Conservation (phyloP, 257 asterid species). For the Pogostemon cablin region DNA sequence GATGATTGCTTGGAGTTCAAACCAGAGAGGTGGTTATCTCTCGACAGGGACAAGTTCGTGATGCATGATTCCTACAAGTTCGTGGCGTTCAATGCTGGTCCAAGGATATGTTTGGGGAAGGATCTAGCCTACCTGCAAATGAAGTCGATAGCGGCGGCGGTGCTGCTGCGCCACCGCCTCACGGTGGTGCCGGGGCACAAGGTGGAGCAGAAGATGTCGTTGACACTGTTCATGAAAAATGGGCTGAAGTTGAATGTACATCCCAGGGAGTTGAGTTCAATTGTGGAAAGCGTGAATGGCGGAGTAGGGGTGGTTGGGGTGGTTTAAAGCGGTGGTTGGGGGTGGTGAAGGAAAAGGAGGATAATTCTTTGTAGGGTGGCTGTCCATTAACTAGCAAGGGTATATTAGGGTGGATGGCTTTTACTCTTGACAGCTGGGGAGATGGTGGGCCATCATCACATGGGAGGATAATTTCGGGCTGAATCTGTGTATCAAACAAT, state of each 20-base stretch:
- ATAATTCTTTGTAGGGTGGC: conserved; percentile 42
- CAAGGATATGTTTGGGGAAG: conserved; percentile 82
- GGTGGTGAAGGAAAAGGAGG: not conserved
- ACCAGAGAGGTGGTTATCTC: conserved; percentile 83
- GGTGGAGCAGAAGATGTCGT: conserved; percentile 92
- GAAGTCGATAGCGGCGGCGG: conserved; percentile 90
- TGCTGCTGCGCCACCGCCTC: conserved; percentile 76
- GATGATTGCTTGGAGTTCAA: conserved; percentile 76
- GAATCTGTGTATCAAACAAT: conserved; percentile 24
- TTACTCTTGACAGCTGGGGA: conserved; percentile 22
- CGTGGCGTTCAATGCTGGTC: conserved; percentile 93
- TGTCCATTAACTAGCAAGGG: conserved; percentile 31
- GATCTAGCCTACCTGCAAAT: conserved; percentile 85
- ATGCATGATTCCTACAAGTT: conserved; percentile 76
- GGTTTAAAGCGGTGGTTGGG: conserved; percentile 52
- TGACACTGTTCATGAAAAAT: conserved; percentile 82
- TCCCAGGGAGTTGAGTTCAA: conserved; percentile 50
- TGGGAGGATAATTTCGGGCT: conserved; percentile 33
- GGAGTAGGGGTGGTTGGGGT: conserved; percentile 46
- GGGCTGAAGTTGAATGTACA: conserved; percentile 68
- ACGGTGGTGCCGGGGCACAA: conserved; percentile 53
- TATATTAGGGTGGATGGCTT: conserved; percentile 34
- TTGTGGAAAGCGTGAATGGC: conserved; percentile 36
- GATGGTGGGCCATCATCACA: conserved; percentile 36
- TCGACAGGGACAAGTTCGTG: conserved; percentile 46